Base-by-base conservation (phyloP, 2,329 filamentous ascomycete species). In the Tolypocladium cylindrosporum region DNA sequence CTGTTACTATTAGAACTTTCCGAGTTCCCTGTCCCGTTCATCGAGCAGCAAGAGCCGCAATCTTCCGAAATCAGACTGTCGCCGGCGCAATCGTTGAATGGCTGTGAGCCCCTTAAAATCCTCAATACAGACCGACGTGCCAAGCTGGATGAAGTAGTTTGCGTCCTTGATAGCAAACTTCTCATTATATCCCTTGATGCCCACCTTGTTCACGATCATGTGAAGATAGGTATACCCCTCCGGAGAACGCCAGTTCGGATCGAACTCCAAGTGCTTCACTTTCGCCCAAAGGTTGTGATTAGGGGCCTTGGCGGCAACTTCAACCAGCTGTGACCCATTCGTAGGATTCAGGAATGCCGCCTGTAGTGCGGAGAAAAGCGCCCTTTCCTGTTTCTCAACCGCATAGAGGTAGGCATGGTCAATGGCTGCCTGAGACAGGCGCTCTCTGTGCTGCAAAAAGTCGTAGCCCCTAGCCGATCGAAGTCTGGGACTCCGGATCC, bases 171-270 rank as follows among this genome's bases (percentile, higher is more conserved):
- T 16, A 2, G 55, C 53, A 3, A 21, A 10, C 4, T 21, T 21
- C 24, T 41, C 52, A n/a, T 13, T 43, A 11, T 50, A 57, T 1
- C 19, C 50, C 14, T 41, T 9, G 5, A 2, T 52, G 31, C 41
- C 24, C 39, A 60, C 9, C 13, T 55, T 56, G 5, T 55, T 10
- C 39, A 62, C 55, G 21, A 62, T 57, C 6, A 54, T 53, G 31
- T 62, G 61, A 16, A 62, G 16, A 4, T 57, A 55, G 2, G 27
- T 42, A 24, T n/a, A 4, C 42, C 61, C 36, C 42, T 39, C 11
- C 6, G 6, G 21, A 16, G 54, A 45, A 9, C 53, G 37, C 14
- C 55, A 62, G 9, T 50, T 9, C 13, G 60, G 55, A 11, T 59
- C 16, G 10, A 62, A 62, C 2, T 37, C 10, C 8, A 62, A 31